These are phyloP conservation scores for Floccularia luteovirens DNA, from an alignment of 768 basidiomycete species.

Conservation along the genomic window DNA sequence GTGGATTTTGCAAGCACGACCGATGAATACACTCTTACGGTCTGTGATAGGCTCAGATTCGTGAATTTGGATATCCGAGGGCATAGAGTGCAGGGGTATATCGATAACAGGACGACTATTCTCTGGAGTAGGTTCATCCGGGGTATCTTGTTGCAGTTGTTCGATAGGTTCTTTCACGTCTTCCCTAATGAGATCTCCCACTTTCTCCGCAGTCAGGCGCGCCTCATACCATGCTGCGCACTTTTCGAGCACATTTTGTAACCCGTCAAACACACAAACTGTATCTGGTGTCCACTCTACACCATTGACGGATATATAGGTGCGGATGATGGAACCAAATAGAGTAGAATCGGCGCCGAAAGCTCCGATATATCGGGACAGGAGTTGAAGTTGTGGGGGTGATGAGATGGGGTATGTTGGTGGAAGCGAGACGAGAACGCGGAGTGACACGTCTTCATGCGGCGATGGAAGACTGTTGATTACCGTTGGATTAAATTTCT, in stretches of 20 bases:
- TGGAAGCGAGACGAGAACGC: conserved; percentile 52
- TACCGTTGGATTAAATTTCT: conserved; percentile 9
- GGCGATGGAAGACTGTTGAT: conserved; percentile 44
- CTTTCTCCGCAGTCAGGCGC: conserved; percentile 47
- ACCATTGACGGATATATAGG: conserved; percentile 70
- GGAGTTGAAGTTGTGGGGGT: conserved; percentile 77
- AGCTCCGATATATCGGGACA: conserved; percentile 77
- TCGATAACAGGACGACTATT: conserved; percentile 7
- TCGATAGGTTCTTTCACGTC: conserved; percentile 26
- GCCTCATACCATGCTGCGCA: conserved; percentile 67
- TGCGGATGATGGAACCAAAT: conserved; percentile 73
- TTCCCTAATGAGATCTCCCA: conserved; percentile 47
- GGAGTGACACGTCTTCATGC: conserved; percentile 42
- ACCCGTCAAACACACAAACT: conserved; percentile 83
- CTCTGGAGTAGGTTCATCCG: not conserved
- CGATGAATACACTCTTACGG: conserved; percentile 80
- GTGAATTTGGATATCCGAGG: conserved; percentile 58
- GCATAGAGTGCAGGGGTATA: conserved; percentile 20
- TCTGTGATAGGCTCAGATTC: conserved; percentile 79
- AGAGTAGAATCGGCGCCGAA: conserved; percentile 67
- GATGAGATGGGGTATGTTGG: conserved; percentile 55
- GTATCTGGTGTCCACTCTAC: conserved; percentile 70
- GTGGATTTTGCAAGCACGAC: conserved; percentile 74
- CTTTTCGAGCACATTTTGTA: conserved; percentile 66
- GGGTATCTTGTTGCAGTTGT: not conserved